Evolutionary conservation across 2,329 filamentous ascomycete species (phyloP).

Genomic region (Monilinia laxa): DNA sequence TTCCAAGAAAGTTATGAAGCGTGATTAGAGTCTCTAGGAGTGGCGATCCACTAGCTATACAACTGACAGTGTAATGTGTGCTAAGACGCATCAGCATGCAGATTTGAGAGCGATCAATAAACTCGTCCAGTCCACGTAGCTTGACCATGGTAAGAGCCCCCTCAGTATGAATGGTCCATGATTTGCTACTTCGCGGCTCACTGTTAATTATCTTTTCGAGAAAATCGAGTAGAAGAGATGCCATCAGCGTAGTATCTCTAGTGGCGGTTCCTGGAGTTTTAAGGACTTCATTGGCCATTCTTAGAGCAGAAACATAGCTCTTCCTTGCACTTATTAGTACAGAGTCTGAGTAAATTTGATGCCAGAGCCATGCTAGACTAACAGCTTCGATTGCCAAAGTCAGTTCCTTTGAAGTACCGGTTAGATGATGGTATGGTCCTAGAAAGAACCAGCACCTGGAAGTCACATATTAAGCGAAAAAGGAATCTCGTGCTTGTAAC

Average conservation of each 20-base stretch:
- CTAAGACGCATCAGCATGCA: conserved; percentile 17
- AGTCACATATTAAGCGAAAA: conserved; percentile 22
- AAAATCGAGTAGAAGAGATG: conserved; percentile 23
- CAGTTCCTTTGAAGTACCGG: conserved; percentile 12
- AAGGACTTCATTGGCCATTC: conserved; percentile 11
- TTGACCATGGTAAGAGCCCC: conserved; percentile 41
- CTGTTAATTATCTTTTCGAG: conserved; percentile 15
- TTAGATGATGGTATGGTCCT: background rate
- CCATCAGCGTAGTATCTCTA: conserved; percentile 18
- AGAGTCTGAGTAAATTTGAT: conserved; percentile 10
- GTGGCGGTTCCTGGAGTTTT: background rate
- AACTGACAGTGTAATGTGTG: conserved; percentile 19
- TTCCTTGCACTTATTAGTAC: conserved; percentile 4
- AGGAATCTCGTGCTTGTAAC: conserved; percentile 12
- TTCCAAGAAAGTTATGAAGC: conserved; percentile 16
- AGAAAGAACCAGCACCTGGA: conserved; percentile 20
- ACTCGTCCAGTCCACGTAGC: conserved; percentile 12
- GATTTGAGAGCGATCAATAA: background rate
- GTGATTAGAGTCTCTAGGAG: conserved; percentile 7
- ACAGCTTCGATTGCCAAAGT: conserved; percentile 19
- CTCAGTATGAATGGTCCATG: conserved; percentile 42
- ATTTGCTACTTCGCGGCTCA: background rate
- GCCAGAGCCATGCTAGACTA: conserved; percentile 23
- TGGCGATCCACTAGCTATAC: conserved; percentile 11
- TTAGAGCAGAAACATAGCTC: conserved; percentile 19